Evolutionary conservation across 2,329 filamentous ascomycete species (phyloP), one percentile per base, ranked within the genome.

Genomic region (Colletotrichum neosansevieriae): DNA sequence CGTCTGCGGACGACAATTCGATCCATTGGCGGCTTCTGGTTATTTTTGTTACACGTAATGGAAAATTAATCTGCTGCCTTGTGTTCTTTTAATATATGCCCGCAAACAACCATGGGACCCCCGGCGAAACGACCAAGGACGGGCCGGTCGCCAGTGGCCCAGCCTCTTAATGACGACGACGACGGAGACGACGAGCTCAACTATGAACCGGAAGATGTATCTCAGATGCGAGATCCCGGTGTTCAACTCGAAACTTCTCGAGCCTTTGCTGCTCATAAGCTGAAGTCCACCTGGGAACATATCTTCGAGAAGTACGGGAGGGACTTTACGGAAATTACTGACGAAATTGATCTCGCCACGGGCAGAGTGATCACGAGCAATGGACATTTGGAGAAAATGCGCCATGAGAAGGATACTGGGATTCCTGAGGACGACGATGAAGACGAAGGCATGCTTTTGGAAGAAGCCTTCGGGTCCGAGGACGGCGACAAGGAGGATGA

Each of bases 271-370:
- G 90, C 93, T 70, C 82, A 85, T 71, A 89, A 89, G 67, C 86
- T 97, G 45, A 95, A 96, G 77, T 90, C 89, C n/a, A 89, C 89
- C 5, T 96, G 97, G 77, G 94, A 97, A 76, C 84, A 88, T 63
- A 97, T 98, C 63, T 97, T 97, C 76, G 88, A 91, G 69, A 98
- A 97, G 78, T 98, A 97, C 77, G 90, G 86, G 60, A 90, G 86
- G 71, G 92, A 98, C 76, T 97, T 97, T 75, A 89, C 89, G 2
- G 92, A 90, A 4, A 85, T 95, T 58, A 94, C 91, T 61, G 95
- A 98, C 78, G 94, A 97, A 80, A 94, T 98, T 74, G 93, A 98
- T 78, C 83, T 97, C 64, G 83, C 85, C 57, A 95, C 92, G 0
- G 94, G 93, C 61, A 84, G 92, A 67, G 89, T 98, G 53, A 85